These are phyloP conservation scores for Calonectria multiphialidica DNA, from an alignment of 2,329 filamentous ascomycete genomes.

Conservation along the genomic window DNA sequence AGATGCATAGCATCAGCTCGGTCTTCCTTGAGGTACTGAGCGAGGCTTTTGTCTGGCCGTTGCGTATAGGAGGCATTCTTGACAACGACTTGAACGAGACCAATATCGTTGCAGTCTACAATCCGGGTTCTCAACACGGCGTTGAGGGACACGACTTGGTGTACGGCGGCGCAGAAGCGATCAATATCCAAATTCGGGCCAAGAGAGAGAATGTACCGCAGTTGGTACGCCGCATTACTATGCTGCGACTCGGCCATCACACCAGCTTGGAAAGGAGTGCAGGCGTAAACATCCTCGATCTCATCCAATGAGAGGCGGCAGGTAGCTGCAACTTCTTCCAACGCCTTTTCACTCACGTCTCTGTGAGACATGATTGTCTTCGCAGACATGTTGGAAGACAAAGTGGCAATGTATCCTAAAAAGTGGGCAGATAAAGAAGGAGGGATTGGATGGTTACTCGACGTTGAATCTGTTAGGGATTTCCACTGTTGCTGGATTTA, in stretches of 20 bases:
- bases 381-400: constrained; percentile 7
- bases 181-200: neutral
- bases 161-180: constrained; percentile 1
- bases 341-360: neutral
- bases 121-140: constrained; percentile 11
- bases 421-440: neutral
- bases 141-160: constrained; percentile 8
- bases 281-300: constrained; percentile 19
- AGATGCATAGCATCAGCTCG: neutral
- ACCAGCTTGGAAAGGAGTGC: constrained; percentile 12
- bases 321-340: constrained; percentile 9
- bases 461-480: neutral
- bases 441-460: neutral
- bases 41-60: neutral
- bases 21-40: neutral
- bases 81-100: constrained; percentile 19
- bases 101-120: constrained; percentile 5
- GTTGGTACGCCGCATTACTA: neutral
- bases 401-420: neutral
- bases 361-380: neutral
- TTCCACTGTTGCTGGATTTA: neutral
- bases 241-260: constrained; percentile 13
- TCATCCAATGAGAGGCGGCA: constrained; percentile 9
- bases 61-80: neutral
- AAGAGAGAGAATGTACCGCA: constrained; percentile 7